Evolutionary conservation across 2,329 filamentous ascomycete species (phyloP).

Genomic region (Penicillium sclerotiorum): DNA sequence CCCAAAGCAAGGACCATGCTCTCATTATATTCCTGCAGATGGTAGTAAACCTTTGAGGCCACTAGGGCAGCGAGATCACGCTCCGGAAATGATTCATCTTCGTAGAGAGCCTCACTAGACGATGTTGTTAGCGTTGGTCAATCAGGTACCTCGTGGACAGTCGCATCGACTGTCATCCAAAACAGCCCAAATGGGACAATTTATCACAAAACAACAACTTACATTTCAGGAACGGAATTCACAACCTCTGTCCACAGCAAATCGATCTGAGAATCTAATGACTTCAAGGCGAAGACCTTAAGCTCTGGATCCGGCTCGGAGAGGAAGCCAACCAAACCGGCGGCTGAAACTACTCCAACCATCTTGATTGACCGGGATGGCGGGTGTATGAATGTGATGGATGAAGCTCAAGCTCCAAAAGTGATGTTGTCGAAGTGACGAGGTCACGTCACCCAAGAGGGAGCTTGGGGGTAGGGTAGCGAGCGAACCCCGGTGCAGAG

Average conservation of each 20-base stretch:
- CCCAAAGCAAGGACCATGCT: constrained; percentile 98
- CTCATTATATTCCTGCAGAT: constrained; percentile 97
- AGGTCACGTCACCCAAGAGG: constrained; percentile 35
- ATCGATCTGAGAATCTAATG: constrained; percentile 94
- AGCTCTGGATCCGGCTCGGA: constrained; percentile 93
- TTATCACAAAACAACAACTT: constrained; percentile 41
- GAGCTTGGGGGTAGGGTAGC: constrained; percentile 28
- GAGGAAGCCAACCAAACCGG: constrained; percentile 91
- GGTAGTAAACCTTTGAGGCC: constrained; percentile 97
- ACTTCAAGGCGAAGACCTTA: constrained; percentile 91
- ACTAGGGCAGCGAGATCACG: constrained; percentile 92
- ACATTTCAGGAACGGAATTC: constrained; percentile 91
- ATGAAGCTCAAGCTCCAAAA: constrained; percentile 15
- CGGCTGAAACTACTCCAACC: constrained; percentile 92
- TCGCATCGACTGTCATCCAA: not conserved
- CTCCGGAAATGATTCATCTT: constrained; percentile 93
- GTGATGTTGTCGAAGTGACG: constrained; percentile 31
- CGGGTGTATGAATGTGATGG: constrained; percentile 13
- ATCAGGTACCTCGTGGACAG: constrained; percentile 2
- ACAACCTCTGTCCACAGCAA: constrained; percentile 98
- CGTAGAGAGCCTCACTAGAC: constrained; percentile 88
- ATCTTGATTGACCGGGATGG: constrained; percentile 54
- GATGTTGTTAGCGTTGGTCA: constrained; percentile 17
- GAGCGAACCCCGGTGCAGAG: constrained; percentile 22
- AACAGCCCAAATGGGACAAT: not conserved